Conservation (phyloP, 208 protist genomes). For the Leishmania martiniquensis region DNA sequence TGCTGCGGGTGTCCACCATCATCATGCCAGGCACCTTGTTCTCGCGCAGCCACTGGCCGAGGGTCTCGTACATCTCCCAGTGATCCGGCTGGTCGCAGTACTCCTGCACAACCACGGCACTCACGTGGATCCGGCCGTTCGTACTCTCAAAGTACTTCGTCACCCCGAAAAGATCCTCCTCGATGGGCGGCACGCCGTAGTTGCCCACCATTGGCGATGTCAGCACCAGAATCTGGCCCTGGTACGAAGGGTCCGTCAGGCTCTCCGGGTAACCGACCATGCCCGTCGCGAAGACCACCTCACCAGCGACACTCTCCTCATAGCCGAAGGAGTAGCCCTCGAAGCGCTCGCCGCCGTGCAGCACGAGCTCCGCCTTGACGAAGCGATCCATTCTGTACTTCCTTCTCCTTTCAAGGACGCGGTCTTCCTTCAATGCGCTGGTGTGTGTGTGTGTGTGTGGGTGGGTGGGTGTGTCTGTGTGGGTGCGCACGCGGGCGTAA, state of each 20-base stretch:
- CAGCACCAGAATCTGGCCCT: conserved; percentile 97
- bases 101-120: conserved; percentile 93
- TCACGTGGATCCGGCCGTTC: conserved; percentile 86
- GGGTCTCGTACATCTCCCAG: conserved; percentile 92
- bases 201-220: conserved; percentile 98
- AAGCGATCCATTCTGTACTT: conserved; percentile 27
- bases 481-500: no score
- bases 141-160: conserved; percentile 97
- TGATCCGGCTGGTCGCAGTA: conserved; percentile 96
- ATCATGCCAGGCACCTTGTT: conserved; percentile 97
- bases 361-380: conserved; percentile 81
- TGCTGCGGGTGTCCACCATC: conserved; percentile 97
- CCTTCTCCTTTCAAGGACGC: neutral
- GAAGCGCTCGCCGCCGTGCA: conserved; percentile 95
- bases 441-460: neutral
- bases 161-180: conserved; percentile 93
- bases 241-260: conserved; percentile 98
- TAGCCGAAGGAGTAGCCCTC: conserved; percentile 97
- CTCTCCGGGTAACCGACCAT: conserved; percentile 96
- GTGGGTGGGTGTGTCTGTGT: neutral
- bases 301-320: conserved; percentile 83
- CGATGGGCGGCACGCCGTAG: conserved; percentile 94
- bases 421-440: neutral
- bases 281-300: conserved; percentile 94
- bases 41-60: conserved; percentile 89